Conservation (phyloP, 2,329 filamentous ascomycete genomes). For the Nemania sp. region DNA sequence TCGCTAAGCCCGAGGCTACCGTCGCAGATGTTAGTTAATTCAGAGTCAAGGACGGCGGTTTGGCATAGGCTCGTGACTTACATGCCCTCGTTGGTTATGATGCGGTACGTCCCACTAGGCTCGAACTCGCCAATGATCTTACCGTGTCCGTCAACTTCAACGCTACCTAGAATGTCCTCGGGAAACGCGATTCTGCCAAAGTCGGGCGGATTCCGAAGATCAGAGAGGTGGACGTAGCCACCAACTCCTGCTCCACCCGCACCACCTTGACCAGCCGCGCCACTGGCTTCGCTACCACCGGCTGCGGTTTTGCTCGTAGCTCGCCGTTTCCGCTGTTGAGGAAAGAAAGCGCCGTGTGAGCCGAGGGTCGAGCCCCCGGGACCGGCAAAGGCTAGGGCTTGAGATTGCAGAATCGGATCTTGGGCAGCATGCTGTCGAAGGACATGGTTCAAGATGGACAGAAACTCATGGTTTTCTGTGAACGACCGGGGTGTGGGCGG, state of each 20-base stretch:
- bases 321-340: constrained; percentile 45
- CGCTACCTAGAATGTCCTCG: constrained; percentile 71
- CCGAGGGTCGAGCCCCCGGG: constrained; percentile 59
- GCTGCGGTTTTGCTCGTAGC: constrained; percentile 37
- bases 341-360: constrained; percentile 56
- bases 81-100: constrained; percentile 70
- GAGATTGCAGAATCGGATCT: constrained; percentile 59
- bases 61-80: constrained; percentile 48
- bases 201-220: constrained; percentile 66
- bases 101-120: constrained; percentile 65
- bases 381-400: constrained; percentile 64
- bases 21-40: constrained; percentile 17
- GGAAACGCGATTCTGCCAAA: constrained; percentile 71
- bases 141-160: constrained; percentile 64
- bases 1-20: constrained; percentile 57
- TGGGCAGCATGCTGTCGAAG: constrained; percentile 58
- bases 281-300: constrained; percentile 54
- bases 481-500: constrained; percentile 66
- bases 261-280: constrained; percentile 64
- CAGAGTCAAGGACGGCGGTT: neutral
- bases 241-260: constrained; percentile 63
- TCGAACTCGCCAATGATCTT: constrained; percentile 62
- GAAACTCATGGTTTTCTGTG: constrained; percentile 61
- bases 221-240: constrained; percentile 68
- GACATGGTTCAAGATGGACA: constrained; percentile 62